phyloP scores from a whole-genome alignment of 140 eudicot genomes.

The Cichorium intybus region DNA sequence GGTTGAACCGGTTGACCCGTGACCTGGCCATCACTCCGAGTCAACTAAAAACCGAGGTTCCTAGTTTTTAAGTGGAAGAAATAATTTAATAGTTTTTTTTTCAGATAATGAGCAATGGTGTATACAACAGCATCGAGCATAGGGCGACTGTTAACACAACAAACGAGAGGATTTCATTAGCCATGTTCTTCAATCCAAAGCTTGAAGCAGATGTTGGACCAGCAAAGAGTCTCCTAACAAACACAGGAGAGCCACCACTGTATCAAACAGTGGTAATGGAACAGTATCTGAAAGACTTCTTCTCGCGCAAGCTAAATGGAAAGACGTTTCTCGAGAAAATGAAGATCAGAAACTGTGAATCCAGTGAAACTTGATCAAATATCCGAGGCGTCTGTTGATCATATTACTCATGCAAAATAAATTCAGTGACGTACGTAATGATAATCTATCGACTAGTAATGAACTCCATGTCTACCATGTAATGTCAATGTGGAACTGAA shows the following conservation, averaged over 20 bases:
- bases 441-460: background rate
- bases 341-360: conserved; percentile 26
- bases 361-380: background rate
- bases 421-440: background rate
- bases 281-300: conserved; percentile 45
- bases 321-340: conserved; percentile 43
- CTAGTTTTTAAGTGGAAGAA: background rate
- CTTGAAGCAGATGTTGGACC: conserved; percentile 53
- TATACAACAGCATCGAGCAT: conserved; percentile 53
- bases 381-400: background rate
- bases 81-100: background rate
- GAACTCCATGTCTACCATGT: background rate
- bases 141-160: conserved; percentile 43
- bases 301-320: conserved; percentile 43
- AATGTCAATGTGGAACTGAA: background rate
- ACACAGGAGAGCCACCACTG: conserved; percentile 21
- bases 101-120: conserved; percentile 52
- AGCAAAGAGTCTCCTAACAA: conserved; percentile 22
- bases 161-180: conserved; percentile 43
- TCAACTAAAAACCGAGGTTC: too few species aligned
- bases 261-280: conserved; percentile 37
- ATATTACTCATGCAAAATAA: background rate
- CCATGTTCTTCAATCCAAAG: conserved; percentile 46
- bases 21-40: too few species aligned
- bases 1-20: too few species aligned